These are phyloP conservation scores for Cladophialophora carrionii DNA, from an alignment of 2,329 filamentous ascomycete genomes.

Conservation along the genomic window DNA sequence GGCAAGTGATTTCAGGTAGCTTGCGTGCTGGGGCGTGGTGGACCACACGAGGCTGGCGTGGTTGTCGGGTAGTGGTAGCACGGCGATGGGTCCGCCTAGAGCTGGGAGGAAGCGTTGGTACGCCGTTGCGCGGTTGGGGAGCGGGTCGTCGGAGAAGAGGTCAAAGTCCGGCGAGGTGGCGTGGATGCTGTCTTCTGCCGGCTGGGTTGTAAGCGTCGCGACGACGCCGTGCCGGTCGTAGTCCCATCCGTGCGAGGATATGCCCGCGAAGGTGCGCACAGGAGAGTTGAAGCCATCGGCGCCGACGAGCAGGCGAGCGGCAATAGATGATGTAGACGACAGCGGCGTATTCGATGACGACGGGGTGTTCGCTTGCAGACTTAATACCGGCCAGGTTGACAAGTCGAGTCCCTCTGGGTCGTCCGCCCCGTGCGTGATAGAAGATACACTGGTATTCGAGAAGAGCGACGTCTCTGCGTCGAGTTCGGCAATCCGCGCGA, in stretches of 20 bases:
- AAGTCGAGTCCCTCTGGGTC: slow-evolving; percentile 72
- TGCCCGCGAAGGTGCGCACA: slow-evolving; percentile 85
- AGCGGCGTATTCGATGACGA: slow-evolving; percentile 32
- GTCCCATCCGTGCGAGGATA: slow-evolving; percentile 87
- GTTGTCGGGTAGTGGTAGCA: slow-evolving; percentile 84
- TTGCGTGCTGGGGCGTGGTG: slow-evolving; percentile 78
- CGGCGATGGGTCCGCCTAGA: slow-evolving; percentile 75
- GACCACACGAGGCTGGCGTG: slow-evolving; percentile 91
- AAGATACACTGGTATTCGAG: slow-evolving; percentile 75
- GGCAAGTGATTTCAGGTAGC: slow-evolving; percentile 74
- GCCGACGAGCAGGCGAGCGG: slow-evolving; percentile 83
- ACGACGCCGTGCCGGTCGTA: slow-evolving; percentile 90
- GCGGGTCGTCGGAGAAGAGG: slow-evolving; percentile 39
- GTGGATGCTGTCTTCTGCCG: slow-evolving; percentile 32
- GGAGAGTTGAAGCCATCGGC: slow-evolving; percentile 95
- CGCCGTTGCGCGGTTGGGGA: slow-evolving; percentile 59
- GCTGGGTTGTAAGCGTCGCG: slow-evolving; percentile 77
- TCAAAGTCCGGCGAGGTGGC: slow-evolving; percentile 45
- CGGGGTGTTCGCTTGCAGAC: slow-evolving; percentile 61
- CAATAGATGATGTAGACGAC: slow-evolving; percentile 55
- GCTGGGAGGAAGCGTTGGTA: slow-evolving; percentile 95
- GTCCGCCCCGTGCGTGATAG: slow-evolving; percentile 73
- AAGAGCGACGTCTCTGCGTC: slow-evolving; percentile 63
- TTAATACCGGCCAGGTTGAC: slow-evolving; percentile 83
- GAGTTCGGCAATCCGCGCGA: slow-evolving; percentile 71